A percentile compares a stretch with the other conserved stretches of the same genome.
phyloP scores from a whole-genome alignment of 2,329 filamentous ascomycete species.

The Cladophialophora yegresii region DNA sequence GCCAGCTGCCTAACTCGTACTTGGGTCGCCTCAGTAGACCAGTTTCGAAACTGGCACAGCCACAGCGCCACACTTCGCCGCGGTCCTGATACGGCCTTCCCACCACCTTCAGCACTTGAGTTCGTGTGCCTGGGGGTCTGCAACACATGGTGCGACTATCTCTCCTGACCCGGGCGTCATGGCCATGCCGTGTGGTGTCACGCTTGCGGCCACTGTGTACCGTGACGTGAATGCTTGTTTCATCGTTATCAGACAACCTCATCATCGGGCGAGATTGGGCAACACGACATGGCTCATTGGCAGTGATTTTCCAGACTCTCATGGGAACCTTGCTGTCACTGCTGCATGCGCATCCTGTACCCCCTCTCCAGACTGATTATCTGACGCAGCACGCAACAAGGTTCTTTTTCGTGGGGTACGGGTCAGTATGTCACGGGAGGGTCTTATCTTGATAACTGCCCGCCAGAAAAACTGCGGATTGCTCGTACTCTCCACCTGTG shows the following conservation, averaged over 20 bases:
- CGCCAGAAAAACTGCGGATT: neutral
- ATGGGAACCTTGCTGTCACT: neutral
- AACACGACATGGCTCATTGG: neutral
- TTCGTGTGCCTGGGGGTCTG: neutral
- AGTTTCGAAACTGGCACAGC: neutral
- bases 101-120: conserved; percentile 4
- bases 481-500: neutral
- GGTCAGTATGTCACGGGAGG: neutral
- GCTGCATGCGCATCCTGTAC: neutral
- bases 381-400: neutral
- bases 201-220: neutral
- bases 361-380: neutral
- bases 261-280: neutral
- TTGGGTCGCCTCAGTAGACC: neutral
- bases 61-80: neutral
- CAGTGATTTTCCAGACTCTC: neutral
- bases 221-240: neutral
- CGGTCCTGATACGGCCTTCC: neutral
- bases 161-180: neutral
- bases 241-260: neutral
- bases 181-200: neutral
- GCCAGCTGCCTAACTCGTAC: neutral
- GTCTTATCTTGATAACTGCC: neutral
- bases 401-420: conserved; percentile 3
- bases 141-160: neutral